Evolutionary conservation across 1,284 basidiomycete genomes (phyloP), one percentile per base, ranked within the genome.

Genomic region (Papiliotrema fonsecae): DNA sequence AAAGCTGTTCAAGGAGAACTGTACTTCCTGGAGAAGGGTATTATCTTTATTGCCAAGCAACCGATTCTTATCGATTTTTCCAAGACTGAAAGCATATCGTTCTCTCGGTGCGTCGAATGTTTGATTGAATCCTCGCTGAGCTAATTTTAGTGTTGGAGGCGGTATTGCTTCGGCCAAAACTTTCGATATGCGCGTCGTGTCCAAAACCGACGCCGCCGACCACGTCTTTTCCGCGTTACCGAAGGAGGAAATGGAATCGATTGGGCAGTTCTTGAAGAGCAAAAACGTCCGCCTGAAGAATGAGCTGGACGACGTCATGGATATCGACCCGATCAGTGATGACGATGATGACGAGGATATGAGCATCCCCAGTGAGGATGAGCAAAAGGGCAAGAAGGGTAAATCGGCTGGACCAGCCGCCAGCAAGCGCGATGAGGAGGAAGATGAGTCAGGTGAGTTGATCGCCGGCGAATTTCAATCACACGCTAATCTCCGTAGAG

Each of bases 41-140:
- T 99, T 43, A 89, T 99, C 75, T 99, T 97, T 77, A 92, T 98
- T 48, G 92, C 93, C 51, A 98, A 97, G 74, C 87, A 92, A 64
- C 93, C 96, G 1, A 85, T 86, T 32, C 85, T 97, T 62, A 82
- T 97, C 61, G 88, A 96, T 58, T 85, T 96, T 58, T 82, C 83
- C 49, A 91, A 97, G 64, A 87, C 97, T 51, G 85, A 92, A 62
- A 86, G 88, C 73, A 87, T 90, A 53, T 81, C 91, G 44, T 97
- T 98, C 78, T 93, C 92, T 11, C 87, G 92, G 77, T 78, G 44
- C 45, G 76, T 61, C 26, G 34, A 4, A 22, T 11, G 21, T 40
- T 7, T 10, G 2, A 26, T 22, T n/a, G 21, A 28, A n/a, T 4
- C 6, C 25, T 36, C 25, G 3, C 9, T 24, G 21, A 40, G 27